A percentile compares a stretch with the other conserved stretches of the same genome.
These are phyloP conservation scores for Raphanus raphanistrum DNA, from an alignment of 345 rosid species.

Conservation along the genomic window DNA sequence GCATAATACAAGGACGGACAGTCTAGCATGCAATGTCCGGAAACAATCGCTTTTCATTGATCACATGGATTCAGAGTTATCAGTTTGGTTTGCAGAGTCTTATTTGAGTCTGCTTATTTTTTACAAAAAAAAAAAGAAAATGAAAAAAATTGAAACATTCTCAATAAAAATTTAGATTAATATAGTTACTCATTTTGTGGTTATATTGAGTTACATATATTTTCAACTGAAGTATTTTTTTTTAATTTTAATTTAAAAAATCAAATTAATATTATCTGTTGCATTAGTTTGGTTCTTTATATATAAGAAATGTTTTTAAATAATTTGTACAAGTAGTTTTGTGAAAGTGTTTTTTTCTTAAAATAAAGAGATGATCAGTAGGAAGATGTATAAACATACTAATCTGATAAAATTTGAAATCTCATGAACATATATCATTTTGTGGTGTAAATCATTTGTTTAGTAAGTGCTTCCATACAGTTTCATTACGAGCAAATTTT, in stretches of 20 bases:
- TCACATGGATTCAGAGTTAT: neutral
- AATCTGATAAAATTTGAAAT: neutral
- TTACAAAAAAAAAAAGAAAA: too few relatives aligned
- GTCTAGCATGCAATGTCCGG: too few relatives aligned
- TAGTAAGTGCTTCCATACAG: too few relatives aligned
- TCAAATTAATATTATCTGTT: neutral
- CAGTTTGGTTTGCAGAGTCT: neutral
- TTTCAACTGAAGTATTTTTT: neutral
- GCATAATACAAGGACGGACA: too few relatives aligned
- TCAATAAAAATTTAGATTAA: neutral
- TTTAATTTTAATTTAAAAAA: too few relatives aligned
- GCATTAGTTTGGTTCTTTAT: neutral
- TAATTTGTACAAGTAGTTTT: neutral
- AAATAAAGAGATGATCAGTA: neutral
- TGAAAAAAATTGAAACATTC: neutral
- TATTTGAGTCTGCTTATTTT: neutral
- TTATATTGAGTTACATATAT: neutral
- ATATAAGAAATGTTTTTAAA: too few relatives aligned
- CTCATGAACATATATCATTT: neutral
- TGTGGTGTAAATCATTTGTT: too few relatives aligned
- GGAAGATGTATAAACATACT: neutral
- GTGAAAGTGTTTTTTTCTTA: neutral
- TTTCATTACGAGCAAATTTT: too few relatives aligned
- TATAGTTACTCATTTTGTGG: neutral
- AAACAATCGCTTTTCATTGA: too few relatives aligned